These are phyloP conservation scores for Phlyctochytrium planicorne DNA, from an alignment of 192 early-diverging fungal genomes.

Conservation along the genomic window DNA sequence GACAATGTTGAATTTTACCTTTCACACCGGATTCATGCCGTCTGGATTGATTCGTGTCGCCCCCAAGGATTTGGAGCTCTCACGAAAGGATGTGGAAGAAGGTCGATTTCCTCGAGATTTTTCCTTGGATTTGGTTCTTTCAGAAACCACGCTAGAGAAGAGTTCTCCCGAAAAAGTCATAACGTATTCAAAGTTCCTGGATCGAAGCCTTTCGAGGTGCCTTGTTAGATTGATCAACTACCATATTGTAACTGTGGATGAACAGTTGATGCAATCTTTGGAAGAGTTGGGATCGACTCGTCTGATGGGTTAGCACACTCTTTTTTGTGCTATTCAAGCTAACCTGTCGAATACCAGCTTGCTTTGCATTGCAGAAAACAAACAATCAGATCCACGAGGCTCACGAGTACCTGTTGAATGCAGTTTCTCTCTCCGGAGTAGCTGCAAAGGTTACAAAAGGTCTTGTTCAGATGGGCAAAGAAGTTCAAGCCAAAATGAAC, in stretches of 20 bases:
- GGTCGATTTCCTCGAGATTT: conserved; percentile 41
- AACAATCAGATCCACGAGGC: conserved; percentile 5
- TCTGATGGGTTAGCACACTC: conserved; percentile 32
- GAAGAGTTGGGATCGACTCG: conserved; percentile 37
- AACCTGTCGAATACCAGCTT: background rate
- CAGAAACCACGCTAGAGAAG: conserved; percentile 20
- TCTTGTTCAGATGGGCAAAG: conserved; percentile 2
- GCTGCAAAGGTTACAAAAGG: background rate
- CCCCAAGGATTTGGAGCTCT: conserved; percentile 48
- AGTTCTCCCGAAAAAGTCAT: conserved; percentile 16
- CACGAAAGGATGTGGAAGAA: conserved; percentile 34
- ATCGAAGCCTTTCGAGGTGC: conserved; percentile 39
- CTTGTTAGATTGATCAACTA: conserved; percentile 38
- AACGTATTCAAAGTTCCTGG: conserved; percentile 31
- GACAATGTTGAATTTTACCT: conserved; percentile 57
- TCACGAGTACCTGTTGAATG: background rate
- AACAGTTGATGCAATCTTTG: conserved; percentile 32
- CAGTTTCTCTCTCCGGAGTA: background rate
- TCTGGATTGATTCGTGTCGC: conserved; percentile 57
- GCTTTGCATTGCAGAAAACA: conserved; percentile 3
- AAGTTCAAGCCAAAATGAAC: conserved; percentile 5
- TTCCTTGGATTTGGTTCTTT: conserved; percentile 49
- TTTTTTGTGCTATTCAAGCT: background rate
- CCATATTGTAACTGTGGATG: conserved; percentile 42
- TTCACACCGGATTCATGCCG: conserved; percentile 63